phyloP scores from a whole-genome alignment of 306 rosid genomes.

The Begonia loranthoides region DNA sequence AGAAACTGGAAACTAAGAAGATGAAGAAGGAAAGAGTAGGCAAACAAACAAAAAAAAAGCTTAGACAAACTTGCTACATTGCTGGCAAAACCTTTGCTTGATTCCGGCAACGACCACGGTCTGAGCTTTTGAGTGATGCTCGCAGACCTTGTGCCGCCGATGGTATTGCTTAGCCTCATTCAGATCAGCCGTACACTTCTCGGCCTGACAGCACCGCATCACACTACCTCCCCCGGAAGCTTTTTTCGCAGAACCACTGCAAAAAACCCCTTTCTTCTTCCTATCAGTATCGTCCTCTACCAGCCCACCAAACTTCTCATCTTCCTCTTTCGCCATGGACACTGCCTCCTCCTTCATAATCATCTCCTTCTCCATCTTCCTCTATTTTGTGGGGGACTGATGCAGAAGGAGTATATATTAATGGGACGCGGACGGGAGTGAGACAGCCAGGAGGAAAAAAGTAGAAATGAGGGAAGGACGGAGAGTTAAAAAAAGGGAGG shows the following conservation, averaged over 20 bases:
- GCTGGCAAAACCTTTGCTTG: conserved; percentile 87
- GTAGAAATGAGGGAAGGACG: neutral
- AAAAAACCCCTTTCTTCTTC: conserved; percentile 21
- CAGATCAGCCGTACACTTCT: conserved; percentile 55
- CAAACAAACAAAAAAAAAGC: conserved; percentile 23
- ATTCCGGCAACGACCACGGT: conserved; percentile 33
- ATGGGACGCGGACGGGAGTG: neutral
- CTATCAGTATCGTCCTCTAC: conserved; percentile 23
- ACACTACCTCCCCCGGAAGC: conserved; percentile 33
- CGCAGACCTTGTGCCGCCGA: conserved; percentile 88
- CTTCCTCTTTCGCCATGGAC: conserved; percentile 17
- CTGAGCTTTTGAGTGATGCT: conserved; percentile 62
- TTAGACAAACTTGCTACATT: conserved; percentile 76
- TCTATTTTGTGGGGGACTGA: neutral
- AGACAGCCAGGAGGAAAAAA: neutral
- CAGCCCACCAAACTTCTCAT: conserved; percentile 23
- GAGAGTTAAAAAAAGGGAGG: neutral
- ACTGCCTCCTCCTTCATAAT: conserved; percentile 25
- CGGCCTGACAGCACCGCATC: conserved; percentile 54
- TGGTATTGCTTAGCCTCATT: conserved; percentile 53
- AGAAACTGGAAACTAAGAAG: too few species aligned
- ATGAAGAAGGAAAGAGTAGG: neutral
- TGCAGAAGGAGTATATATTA: neutral
- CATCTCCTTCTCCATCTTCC: conserved; percentile 17
- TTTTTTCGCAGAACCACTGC: conserved; percentile 12